Percentiles rank a stretch among this genome's conserved stretches.
Conservation (phyloP, 1,284 basidiomycete genomes). For the Leccinum idahoense region DNA sequence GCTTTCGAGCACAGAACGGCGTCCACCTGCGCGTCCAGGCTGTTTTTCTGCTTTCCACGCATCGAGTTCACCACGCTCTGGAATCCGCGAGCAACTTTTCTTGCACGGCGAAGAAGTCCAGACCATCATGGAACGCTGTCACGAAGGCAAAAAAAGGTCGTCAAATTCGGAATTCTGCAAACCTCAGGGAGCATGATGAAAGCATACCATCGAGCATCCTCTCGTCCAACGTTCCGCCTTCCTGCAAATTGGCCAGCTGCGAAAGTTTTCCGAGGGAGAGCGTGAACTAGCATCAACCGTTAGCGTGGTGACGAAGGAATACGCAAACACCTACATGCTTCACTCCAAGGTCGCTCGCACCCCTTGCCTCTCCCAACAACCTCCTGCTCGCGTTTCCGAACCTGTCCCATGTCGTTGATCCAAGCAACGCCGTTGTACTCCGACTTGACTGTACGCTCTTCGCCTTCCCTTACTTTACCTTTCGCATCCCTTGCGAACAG, state of each 20-base stretch:
- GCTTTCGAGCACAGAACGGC: constrained; percentile 54
- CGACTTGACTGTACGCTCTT: constrained; percentile 5
- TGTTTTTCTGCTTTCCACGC: constrained; percentile 57
- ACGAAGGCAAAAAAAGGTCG: not conserved
- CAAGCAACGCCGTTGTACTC: constrained; percentile 65
- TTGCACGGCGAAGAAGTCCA: constrained; percentile 74
- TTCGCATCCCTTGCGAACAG: constrained; percentile 54
- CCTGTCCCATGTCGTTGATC: constrained; percentile 80
- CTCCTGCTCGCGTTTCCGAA: constrained; percentile 64
- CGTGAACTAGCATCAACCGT: constrained; percentile 59
- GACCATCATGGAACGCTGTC: constrained; percentile 64
- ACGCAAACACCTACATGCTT: constrained; percentile 58
- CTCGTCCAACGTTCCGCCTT: constrained; percentile 42
- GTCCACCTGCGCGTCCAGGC: constrained; percentile 65
- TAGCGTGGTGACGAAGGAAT: not conserved
- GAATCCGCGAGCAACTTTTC: constrained; percentile 57
- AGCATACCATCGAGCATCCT: constrained; percentile 49
- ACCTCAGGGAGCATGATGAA: not conserved
- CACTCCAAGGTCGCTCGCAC: constrained; percentile 55
- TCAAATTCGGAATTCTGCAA: constrained; percentile 1
- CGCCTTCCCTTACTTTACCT: constrained; percentile 24
- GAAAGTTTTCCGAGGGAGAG: constrained; percentile 89
- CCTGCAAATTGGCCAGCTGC: constrained; percentile 71
- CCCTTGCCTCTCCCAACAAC: constrained; percentile 57
- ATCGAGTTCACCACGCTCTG: constrained; percentile 41